These are phyloP conservation scores for Alternaria sp. DNA, from an alignment of 2,329 filamentous ascomycete species.

Conservation along the genomic window DNA sequence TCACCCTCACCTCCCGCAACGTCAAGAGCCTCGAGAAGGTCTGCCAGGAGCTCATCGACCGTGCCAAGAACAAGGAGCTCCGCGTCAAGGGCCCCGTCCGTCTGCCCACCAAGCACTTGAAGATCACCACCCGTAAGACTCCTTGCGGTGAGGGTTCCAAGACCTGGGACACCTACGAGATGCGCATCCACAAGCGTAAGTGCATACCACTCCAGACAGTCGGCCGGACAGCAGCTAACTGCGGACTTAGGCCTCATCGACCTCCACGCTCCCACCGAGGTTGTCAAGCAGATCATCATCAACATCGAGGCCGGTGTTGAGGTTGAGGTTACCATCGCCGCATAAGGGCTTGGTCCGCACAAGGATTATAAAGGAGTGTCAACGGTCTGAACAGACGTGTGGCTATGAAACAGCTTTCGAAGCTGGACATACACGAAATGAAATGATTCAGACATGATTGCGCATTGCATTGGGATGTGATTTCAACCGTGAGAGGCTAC, in stretches of 20 bases:
- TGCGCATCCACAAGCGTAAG: constrained; percentile 95
- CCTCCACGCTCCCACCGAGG: constrained; percentile 97
- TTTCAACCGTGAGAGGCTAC: background rate
- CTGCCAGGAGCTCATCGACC: constrained; percentile 97
- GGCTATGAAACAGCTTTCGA: constrained; percentile 33
- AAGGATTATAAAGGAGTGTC: constrained; percentile 17
- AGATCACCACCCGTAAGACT: constrained; percentile 98
- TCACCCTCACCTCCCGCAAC: constrained; percentile 95
- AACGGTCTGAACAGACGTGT: constrained; percentile 21
- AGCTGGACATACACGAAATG: constrained; percentile 30
- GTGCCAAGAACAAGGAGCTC: constrained; percentile 97
- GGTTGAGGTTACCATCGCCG: constrained; percentile 91
- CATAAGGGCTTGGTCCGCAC: constrained; percentile 57
- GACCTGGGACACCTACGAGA: constrained; percentile 99
- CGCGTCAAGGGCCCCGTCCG: constrained; percentile 98
- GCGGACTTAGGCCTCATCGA: constrained; percentile 73
- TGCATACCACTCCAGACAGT: background rate
- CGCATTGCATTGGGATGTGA: background rate
- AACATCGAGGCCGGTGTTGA: constrained; percentile 94
- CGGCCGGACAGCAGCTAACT: background rate
- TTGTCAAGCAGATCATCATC: constrained; percentile 95
- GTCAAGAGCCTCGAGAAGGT: constrained; percentile 88
- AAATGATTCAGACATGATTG: constrained; percentile 25
- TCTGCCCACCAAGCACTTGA: constrained; percentile 94
- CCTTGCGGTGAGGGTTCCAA: constrained; percentile 99